Evolutionary conservation across 495 filamentous ascomycete species (phyloP).

Genomic region (Aspergillus funiculosus): DNA sequence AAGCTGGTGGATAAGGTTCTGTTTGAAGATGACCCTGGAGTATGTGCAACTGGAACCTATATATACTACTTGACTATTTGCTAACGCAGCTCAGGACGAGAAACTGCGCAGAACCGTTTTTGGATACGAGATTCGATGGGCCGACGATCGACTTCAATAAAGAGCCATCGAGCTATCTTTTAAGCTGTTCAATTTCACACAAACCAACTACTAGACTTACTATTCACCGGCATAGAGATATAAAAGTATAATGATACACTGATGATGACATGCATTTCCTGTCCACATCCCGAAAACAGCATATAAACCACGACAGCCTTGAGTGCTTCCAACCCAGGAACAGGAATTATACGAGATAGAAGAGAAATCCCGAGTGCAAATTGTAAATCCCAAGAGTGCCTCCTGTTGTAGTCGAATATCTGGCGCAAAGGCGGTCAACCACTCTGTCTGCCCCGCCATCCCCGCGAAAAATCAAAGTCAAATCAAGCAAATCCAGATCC

Average conservation of each 20-base stretch:
- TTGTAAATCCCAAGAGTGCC: too few relatives aligned
- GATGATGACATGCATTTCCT: too few relatives aligned
- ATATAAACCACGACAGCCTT: too few relatives aligned
- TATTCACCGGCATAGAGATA: too few relatives aligned
- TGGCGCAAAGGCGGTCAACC: not conserved
- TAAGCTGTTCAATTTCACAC: not conserved
- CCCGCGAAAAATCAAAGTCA: not conserved
- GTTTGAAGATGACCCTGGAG: slow-evolving; percentile 81
- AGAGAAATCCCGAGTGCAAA: too few relatives aligned
- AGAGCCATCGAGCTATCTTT: slow-evolving; percentile 4
- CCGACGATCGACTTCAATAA: slow-evolving; percentile 29
- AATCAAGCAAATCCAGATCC: not conserved
- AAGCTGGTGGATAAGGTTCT: slow-evolving; percentile 74
- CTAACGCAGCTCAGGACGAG: slow-evolving; percentile 49
- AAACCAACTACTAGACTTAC: too few relatives aligned
- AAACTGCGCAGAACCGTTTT: slow-evolving; percentile 72
- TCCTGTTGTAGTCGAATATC: not conserved
- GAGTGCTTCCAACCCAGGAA: too few relatives aligned
- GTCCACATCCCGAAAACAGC: too few relatives aligned
- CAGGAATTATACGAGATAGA: too few relatives aligned
- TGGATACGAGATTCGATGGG: slow-evolving; percentile 60
- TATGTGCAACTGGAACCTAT: slow-evolving; percentile 27
- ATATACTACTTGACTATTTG: not conserved
- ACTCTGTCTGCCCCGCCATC: not conserved
- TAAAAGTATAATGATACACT: too few relatives aligned